Conservation (phyloP, 768 basidiomycete species). For the Pleurotus eryngii region DNA sequence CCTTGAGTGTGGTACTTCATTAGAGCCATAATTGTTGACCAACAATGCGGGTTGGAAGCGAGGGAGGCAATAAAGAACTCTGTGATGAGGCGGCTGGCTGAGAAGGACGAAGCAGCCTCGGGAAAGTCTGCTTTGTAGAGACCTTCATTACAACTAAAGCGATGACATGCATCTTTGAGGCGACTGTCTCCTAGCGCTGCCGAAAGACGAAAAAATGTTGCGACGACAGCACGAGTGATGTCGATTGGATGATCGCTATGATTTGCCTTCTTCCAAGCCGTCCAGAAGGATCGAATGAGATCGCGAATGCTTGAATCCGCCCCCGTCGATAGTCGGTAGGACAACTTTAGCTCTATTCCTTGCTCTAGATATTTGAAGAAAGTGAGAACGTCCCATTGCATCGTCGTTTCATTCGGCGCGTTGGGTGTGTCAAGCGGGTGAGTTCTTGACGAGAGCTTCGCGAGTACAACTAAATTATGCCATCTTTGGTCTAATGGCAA, state of each 20-base stretch:
- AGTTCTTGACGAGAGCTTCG: conserved; percentile 20
- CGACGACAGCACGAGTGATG: conserved; percentile 35
- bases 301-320: conserved; percentile 9
- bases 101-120: conserved; percentile 7
- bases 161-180: conserved; percentile 33
- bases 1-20: conserved; percentile 23
- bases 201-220: conserved; percentile 45
- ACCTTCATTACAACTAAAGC: conserved; percentile 23
- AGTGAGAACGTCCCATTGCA: not conserved
- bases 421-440: not conserved
- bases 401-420: not conserved
- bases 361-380: not conserved
- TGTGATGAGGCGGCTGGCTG: conserved; percentile 29
- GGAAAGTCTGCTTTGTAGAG: conserved; percentile 22
- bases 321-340: not conserved
- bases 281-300: conserved; percentile 35
- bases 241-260: conserved; percentile 11
- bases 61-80: conserved; percentile 31
- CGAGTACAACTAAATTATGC: conserved; percentile 38
- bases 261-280: conserved; percentile 30
- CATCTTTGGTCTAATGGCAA: conserved; percentile 34
- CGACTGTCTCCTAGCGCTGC: conserved; percentile 31
- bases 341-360: not conserved
- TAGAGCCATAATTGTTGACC: conserved; percentile 26
- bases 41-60: conserved; percentile 22